A percentile compares a stretch with the other conserved stretches of the same genome.
These are phyloP conservation scores for Colletotrichum sp. DNA, from an alignment of 2,329 filamentous ascomycete genomes.

Conservation along the genomic window DNA sequence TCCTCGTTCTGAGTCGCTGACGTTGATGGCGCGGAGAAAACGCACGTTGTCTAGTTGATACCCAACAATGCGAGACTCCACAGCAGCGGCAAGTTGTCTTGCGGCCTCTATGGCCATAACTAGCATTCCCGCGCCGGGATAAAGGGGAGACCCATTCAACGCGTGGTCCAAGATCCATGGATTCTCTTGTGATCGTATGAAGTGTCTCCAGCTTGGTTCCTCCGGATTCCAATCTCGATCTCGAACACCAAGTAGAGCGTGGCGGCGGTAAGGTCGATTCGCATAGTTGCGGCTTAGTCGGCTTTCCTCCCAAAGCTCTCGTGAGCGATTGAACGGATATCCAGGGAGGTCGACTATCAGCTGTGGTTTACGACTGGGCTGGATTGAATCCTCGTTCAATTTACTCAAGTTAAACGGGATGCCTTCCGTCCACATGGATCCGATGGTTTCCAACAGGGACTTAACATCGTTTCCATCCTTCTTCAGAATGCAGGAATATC, in stretches of 20 bases:
- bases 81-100: constrained; percentile 32
- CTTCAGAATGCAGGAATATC: background rate
- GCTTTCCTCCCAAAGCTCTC: constrained; percentile 58
- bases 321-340: constrained; percentile 60
- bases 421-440: background rate
- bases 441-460: background rate
- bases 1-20: background rate
- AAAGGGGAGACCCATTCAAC: constrained; percentile 48
- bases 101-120: constrained; percentile 54
- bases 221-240: constrained; percentile 46
- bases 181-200: constrained; percentile 51
- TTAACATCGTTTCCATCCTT: background rate
- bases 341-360: constrained; percentile 51
- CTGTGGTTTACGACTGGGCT: background rate
- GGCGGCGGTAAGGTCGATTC: constrained; percentile 47
- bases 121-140: constrained; percentile 55
- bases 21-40: background rate
- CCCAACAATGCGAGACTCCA: background rate
- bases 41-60: background rate
- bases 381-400: background rate
- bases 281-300: constrained; percentile 47
- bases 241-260: constrained; percentile 55
- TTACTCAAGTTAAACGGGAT: background rate
- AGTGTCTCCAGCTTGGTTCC: constrained; percentile 53
- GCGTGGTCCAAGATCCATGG: constrained; percentile 59